A percentile compares a stretch with the other conserved stretches of the same genome.
Conservation (phyloP, 805 yeast genomes). For the Pichia deserticola region DNA sequence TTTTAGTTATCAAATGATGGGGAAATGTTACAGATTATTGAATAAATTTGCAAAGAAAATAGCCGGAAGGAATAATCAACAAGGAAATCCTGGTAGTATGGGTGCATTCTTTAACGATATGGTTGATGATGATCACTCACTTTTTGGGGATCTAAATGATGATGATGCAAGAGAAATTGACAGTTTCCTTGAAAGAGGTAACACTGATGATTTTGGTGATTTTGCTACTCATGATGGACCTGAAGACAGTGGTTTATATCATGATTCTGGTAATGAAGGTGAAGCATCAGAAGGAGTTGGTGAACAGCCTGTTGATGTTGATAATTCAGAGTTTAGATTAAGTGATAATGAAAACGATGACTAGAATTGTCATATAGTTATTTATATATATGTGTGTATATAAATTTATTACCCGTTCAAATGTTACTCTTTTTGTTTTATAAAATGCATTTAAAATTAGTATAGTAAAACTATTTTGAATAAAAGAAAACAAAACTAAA, state of each 20-base stretch:
- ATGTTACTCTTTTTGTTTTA: no score
- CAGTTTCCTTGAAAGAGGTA: conserved; percentile 31
- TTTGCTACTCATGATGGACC: conserved; percentile 15
- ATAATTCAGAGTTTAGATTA: conserved; percentile 2
- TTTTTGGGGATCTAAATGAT: conserved; percentile 25
- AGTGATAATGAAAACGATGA: conserved; percentile 11
- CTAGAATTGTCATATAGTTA: conserved; percentile 1
- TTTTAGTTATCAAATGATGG: conserved; percentile 17
- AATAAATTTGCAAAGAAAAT: conserved; percentile 9
- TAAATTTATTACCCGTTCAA: no score
- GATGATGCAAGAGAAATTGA: conserved; percentile 45
- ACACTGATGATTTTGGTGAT: conserved; percentile 25
- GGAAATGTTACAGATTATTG: background rate
- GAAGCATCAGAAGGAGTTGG: conserved; percentile 4
- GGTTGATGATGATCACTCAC: conserved; percentile 26
- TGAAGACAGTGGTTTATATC: no score
- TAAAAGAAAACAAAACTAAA: no score
- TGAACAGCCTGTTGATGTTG: conserved; percentile 1
- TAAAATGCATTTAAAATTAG: no score
- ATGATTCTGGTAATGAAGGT: conserved; percentile 2
- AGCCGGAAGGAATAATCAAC: conserved; percentile 16
- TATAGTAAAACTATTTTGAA: no score
- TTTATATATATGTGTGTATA: background rate
- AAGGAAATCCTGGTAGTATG: conserved; percentile 18
- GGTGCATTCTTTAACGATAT: conserved; percentile 26